These are phyloP conservation scores for Boletus reticuloceps DNA, from an alignment of 768 basidiomycete species.

Conservation along the genomic window DNA sequence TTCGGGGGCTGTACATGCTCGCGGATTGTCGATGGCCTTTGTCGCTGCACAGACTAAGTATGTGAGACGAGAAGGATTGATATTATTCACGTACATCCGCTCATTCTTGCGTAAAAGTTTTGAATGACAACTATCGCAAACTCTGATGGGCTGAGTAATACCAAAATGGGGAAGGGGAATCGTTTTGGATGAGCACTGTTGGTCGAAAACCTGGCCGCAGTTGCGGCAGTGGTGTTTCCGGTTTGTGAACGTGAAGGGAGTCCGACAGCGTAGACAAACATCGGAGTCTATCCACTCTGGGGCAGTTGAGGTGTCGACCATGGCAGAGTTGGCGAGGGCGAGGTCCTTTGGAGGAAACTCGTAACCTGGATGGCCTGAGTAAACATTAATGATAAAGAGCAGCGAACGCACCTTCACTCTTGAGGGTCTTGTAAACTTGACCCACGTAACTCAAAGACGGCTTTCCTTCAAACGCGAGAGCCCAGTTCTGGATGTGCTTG, in stretches of 20 bases:
- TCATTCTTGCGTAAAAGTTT: conserved; percentile 71
- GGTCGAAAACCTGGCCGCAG: conserved; percentile 96
- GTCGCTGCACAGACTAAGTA: conserved; percentile 28
- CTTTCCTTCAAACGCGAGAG: conserved; percentile 84
- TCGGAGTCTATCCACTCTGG: conserved; percentile 99
- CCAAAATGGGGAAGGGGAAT: conserved; percentile 91
- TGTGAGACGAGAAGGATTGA: not conserved
- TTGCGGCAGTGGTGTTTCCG: conserved; percentile 98
- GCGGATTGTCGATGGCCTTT: conserved; percentile 54
- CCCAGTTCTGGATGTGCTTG: conserved; percentile 90
- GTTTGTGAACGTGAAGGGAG: conserved; percentile 90
- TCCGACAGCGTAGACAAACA: conserved; percentile 89
- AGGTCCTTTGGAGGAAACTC: conserved; percentile 82
- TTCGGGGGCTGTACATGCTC: conserved; percentile 52
- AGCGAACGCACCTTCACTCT: conserved; percentile 63
- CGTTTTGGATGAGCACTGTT: conserved; percentile 82
- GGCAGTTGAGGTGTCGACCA: conserved; percentile 88
- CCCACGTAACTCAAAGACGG: conserved; percentile 67
- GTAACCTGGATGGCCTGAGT: conserved; percentile 49
- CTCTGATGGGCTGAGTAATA: conserved; percentile 87
- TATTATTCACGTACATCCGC: conserved; percentile 41
- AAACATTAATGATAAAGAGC: not conserved
- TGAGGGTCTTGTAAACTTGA: conserved; percentile 76
- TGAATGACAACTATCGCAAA: conserved; percentile 87
- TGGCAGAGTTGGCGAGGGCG: conserved; percentile 66